Percentiles rank a stretch among this genome's conserved stretches.
Conservation (phyloP, 2,329 filamentous ascomycete genomes). For the Karstenula rhodostoma region DNA sequence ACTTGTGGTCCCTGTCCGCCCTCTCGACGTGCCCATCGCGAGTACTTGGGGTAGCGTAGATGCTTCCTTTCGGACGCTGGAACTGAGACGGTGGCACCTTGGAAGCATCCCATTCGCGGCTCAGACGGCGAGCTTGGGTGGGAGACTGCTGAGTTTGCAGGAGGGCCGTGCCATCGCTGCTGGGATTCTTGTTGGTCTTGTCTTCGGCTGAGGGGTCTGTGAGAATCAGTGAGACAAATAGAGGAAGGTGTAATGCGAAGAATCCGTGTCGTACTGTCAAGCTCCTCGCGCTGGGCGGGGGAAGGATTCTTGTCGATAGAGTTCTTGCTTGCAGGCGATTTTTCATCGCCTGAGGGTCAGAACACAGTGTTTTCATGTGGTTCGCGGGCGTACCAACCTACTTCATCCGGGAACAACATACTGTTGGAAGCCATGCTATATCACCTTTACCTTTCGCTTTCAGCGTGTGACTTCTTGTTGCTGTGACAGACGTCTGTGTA, state of each 20-base stretch:
- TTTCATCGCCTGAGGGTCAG: not conserved
- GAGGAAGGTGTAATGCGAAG: not conserved
- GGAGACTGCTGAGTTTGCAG: slow-evolving; percentile 11
- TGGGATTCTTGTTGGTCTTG: not conserved
- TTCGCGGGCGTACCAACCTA: not conserved
- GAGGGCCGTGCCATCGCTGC: not conserved
- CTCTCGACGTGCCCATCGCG: slow-evolving; percentile 70
- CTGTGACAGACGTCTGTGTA: not conserved
- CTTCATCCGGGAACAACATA: not conserved
- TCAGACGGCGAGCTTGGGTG: slow-evolving; percentile 43
- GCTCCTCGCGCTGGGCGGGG: not conserved
- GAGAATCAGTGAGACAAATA: not conserved
- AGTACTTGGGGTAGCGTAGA: slow-evolving; percentile 71
- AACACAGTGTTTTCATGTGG: not conserved
- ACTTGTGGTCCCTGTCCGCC: slow-evolving; percentile 60
- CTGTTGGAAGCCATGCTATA: not conserved
- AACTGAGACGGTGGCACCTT: slow-evolving; percentile 74
- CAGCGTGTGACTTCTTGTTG: not conserved
- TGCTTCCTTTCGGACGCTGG: slow-evolving; percentile 74
- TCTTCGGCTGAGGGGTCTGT: not conserved
- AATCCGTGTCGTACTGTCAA: not conserved
- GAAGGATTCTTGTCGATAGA: not conserved
- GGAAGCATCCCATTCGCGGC: slow-evolving; percentile 63
- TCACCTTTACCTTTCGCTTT: not conserved
- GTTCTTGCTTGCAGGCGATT: not conserved